Conservation (phyloP, 2,329 filamentous ascomycete genomes). For the Stemphylium lycopersici region DNA sequence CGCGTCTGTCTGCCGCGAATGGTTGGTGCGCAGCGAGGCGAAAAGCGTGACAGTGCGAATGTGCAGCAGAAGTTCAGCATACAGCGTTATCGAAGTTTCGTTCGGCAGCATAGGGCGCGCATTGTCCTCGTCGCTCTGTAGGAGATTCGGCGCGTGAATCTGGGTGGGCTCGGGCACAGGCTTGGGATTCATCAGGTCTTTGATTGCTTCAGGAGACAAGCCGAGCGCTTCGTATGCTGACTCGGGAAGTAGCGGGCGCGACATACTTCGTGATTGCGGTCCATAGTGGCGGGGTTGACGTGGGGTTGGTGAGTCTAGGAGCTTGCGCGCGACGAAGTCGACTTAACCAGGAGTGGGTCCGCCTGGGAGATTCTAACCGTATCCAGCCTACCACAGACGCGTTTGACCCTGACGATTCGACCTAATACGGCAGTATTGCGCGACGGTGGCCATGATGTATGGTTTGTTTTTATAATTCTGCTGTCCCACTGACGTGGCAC, state of each 20-base stretch:
- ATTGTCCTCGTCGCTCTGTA: conserved; percentile 34
- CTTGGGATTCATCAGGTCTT: conserved; percentile 42
- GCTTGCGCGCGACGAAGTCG: conserved; percentile 14
- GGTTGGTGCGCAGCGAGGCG: conserved; percentile 56
- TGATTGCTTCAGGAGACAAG: conserved; percentile 37
- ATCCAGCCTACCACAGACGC: background rate
- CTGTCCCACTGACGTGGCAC: background rate
- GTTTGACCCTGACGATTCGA: background rate
- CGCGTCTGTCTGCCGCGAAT: conserved; percentile 52
- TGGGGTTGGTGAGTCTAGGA: conserved; percentile 10
- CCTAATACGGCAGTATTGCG: no score
- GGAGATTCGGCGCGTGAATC: conserved; percentile 38
- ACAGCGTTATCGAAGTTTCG: conserved; percentile 52
- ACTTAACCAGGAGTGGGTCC: conserved; percentile 16
- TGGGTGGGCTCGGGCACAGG: conserved; percentile 24
- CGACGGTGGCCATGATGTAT: no score
- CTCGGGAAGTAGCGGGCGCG: conserved; percentile 40
- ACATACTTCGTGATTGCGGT: conserved; percentile 37
- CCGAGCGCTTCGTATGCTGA: conserved; percentile 46
- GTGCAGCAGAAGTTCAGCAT: conserved; percentile 66
- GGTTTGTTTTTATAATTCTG: background rate
- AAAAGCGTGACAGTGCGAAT: conserved; percentile 66
- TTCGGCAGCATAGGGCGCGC: conserved; percentile 34
- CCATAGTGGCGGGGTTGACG: conserved; percentile 33
- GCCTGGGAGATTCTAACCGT: conserved; percentile 13